phyloP scores from a whole-genome alignment of 352 stramenopile genomes.

The Paralagenidium karlingii region DNA sequence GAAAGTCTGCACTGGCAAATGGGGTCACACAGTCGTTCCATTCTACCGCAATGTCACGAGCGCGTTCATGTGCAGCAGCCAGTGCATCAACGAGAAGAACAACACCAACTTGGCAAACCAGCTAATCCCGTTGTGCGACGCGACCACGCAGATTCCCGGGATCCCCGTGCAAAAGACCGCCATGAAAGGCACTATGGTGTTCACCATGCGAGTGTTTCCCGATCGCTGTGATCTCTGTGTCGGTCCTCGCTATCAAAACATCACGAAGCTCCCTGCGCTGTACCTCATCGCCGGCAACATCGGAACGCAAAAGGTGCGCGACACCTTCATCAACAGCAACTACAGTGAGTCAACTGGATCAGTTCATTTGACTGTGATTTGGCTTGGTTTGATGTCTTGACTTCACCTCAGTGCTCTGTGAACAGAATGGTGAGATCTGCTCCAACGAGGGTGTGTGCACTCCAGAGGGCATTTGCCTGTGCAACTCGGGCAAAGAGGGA shows the following conservation, averaged over 20 bases:
- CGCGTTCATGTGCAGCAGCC: constrained; percentile 40
- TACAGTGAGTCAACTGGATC: constrained; percentile 19
- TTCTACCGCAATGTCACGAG: constrained; percentile 32
- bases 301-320: constrained; percentile 56
- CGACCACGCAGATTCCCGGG: constrained; percentile 15
- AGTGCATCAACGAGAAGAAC: constrained; percentile 29
- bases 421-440: constrained; percentile 55
- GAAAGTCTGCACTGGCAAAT: constrained; percentile 57
- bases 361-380: not conserved
- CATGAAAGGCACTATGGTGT: constrained; percentile 23
- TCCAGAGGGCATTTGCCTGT: constrained; percentile 51
- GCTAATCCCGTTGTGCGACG: constrained; percentile 46
- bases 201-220: constrained; percentile 49
- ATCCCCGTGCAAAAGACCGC: constrained; percentile 20
- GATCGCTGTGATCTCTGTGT: constrained; percentile 56
- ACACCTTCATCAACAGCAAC: constrained; percentile 52
- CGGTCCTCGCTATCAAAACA: constrained; percentile 33
- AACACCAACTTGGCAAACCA: constrained; percentile 36
- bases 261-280: constrained; percentile 36
- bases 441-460: constrained; percentile 50
- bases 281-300: constrained; percentile 58
- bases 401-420: constrained; percentile 40
- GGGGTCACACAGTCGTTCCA: constrained; percentile 44
- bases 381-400: not conserved
- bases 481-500: constrained; percentile 35